Evolutionary conservation across 257 asterid species (phyloP), one percentile per base, ranked within the genome.

Genomic region (Solanum piurae): DNA sequence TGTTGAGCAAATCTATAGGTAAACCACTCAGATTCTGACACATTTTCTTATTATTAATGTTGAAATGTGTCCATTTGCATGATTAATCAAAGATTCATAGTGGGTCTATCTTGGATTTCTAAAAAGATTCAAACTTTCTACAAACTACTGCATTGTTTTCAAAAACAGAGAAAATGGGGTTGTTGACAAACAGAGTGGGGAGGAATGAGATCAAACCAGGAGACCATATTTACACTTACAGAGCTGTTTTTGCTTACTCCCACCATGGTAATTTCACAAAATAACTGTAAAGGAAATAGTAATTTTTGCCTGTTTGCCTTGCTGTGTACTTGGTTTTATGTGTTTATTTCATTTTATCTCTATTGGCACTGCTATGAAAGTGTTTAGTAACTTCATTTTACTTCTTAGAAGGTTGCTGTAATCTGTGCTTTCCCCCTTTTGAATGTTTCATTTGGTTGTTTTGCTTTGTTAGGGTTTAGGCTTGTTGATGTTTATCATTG

Each of bases 151-250:
- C 64, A 85, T 37, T 85, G 75, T 71, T 34, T 37, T 27, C 64
- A 60, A 29, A 25, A 89, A 46, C 7, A 69, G 60, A 21, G 20
- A 27, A 88, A 33, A 96, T 96, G 99, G 98, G 99, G 86, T 91
- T 96, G 88, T 91, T 95, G 58, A 85, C 96, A 64, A 95, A 95
- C 93, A 92, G 94, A 90, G 97, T 94, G 88, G 95, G 92, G 87
- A 90, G 93, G 84, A 91, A 86, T 89, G 93, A 93, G 86, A 92
- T 96, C 90, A 95, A 91, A 84, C 90, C 98, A 14, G 99, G 98
- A 66, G 99, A 95, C 90, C 99, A 95, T 86, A 94, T 95, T 93
- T 95, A 95, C 90, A 94, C 98, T 68, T 95, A 95, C 91, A 92
- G 98, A 91, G 97, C 96, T 1, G 93, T 90, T 62, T 94, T 94